Evolutionary conservation across 805 yeast genomes (phyloP), one percentile per base, ranked within the genome.

Genomic region (Metschnikowia bowlesiae): DNA sequence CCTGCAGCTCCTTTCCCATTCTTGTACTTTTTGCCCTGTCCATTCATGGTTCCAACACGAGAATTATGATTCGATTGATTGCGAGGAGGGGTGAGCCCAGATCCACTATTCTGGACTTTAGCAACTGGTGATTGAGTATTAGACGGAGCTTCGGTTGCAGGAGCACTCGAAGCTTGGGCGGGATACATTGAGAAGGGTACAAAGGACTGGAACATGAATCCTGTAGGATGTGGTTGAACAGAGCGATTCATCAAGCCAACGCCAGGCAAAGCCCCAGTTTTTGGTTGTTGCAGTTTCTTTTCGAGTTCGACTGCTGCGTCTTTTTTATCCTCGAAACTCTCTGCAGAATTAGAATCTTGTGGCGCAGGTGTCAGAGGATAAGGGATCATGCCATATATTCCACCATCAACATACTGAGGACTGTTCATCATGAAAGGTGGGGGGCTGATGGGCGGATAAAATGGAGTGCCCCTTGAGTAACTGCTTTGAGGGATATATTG

Each of bases 171-270:
- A 4, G 44, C 48, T 10, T 49, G 53, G 9, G 64, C 70, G 2
- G 53, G 46, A 49, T 66, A 70, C 58, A 68, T 59, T 9, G 72
- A 69, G 58, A 79, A 80, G 1, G 83, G 81, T 52, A 63, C 68
- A 55, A 79, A 81, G 0, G 80, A 75, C 22, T 78, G 80, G 61
- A 78, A 73, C 71, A 78, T 69, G 56, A 73, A 79, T 2, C 73
- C 62, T 11, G 58, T 51, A 28, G 62, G 64, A 14, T 44, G 35
- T 31, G 29, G 33, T 35, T 35, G 46, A 8, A 13, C 28, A 11
- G 28, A 31, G 6, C 73, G 64, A 48, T 70, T 70, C 70, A 68
- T 64, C 46, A 70, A 54, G 5, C 76, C 77, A 44, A 73, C 67
- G 0, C 70, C 69, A 2, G 64, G 62, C 9, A 58, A 46, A 1